Base-by-base conservation (phyloP, 1,139 yeast species). In the Sugiyamaella xylanicola region DNA sequence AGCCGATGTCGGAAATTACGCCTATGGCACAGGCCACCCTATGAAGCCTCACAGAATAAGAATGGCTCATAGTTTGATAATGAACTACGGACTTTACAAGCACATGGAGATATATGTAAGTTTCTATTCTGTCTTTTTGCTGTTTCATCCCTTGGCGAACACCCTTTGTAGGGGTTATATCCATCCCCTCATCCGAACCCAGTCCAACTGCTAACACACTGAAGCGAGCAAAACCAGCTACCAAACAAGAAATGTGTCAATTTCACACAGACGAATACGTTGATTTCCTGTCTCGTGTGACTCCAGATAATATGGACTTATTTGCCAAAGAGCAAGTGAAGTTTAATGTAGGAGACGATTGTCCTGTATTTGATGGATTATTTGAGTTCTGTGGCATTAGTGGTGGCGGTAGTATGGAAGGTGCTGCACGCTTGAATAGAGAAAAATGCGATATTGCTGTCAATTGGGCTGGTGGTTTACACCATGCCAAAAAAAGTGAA, bases 11-110 rank as follows among this genome's bases (percentile, higher is more conserved):
- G 98, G 98, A 37, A 93, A 93, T 74, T 93, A 92, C 72, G 96
- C 97, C 47, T 93, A 93, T 71, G 98, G 98, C 58, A 95, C 97
- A 8, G 97, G 97, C 27, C 99, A 93, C 72, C 97, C 97, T 51
- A 92, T 92, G 98, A 93, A 93, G 69, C 98, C 98, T 29, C 98
- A 92, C 72, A 84, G 98, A 71, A 92, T 93, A 77, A 86, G 98
- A 83, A 92, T 92, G 98, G 96, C 98, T 5, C 98, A 93, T 72
- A 87, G 96, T 36, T 79, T 93, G 67, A 88, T 93, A 65, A 93
- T 93, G 98, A 93, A 93, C 75, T 93, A 93, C 70, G 99, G 98
- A 1, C 79, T 93, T 58, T 92, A 93, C 77, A 90, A 92, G 73
- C 88, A 92, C 74, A 93, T 93, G 97, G 98, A 93, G 72, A 92